These are phyloP conservation scores for Sodiomyces alkalinus DNA, from an alignment of 2,329 filamentous ascomycete genomes.

Conservation along the genomic window DNA sequence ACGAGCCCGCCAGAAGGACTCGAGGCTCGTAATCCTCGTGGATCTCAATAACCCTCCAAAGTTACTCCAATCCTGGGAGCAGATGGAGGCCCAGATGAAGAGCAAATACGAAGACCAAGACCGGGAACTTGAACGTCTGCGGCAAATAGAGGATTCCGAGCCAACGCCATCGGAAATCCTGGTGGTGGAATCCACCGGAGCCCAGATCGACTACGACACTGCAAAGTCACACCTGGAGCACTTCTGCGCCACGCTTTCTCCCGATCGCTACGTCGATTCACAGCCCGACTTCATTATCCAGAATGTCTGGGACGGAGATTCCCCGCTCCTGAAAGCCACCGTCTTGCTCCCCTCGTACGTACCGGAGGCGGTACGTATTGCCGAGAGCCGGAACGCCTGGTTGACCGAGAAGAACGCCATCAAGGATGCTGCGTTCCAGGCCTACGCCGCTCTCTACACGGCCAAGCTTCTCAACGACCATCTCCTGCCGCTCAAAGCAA, in stretches of 20 bases:
- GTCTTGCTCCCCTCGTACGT: slow-evolving; percentile 61
- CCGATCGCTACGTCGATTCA: slow-evolving; percentile 43
- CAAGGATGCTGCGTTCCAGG: slow-evolving; percentile 72
- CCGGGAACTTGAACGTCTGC: slow-evolving; percentile 29
- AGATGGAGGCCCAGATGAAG: slow-evolving; percentile 61
- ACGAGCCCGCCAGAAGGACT: slow-evolving; percentile 33
- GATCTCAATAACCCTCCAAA: no score
- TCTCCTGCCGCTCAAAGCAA: slow-evolving; percentile 46
- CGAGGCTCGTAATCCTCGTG: slow-evolving; percentile 32
- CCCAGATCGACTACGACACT: slow-evolving; percentile 56
- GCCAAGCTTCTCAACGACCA: slow-evolving; percentile 64
- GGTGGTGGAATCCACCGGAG: slow-evolving; percentile 31
- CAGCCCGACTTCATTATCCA: slow-evolving; percentile 52
- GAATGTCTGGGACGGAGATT: slow-evolving; percentile 15
- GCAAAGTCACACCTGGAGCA: slow-evolving; percentile 66
- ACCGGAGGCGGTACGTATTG: slow-evolving; percentile 41
- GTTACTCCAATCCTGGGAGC: no score
- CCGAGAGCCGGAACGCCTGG: slow-evolving; percentile 44
- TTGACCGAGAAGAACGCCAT: slow-evolving; percentile 53
- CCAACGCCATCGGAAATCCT: slow-evolving; percentile 14
- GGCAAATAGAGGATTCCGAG: slow-evolving; percentile 29
- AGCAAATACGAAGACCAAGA: slow-evolving; percentile 49
- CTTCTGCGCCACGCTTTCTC: slow-evolving; percentile 54
- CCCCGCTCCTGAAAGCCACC: slow-evolving; percentile 31
- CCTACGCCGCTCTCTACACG: slow-evolving; percentile 54